A percentile compares a stretch with the other conserved stretches of the same genome.
Evolutionary conservation across 306 rosid species (phyloP).

Genomic region (Quercus rubra): DNA sequence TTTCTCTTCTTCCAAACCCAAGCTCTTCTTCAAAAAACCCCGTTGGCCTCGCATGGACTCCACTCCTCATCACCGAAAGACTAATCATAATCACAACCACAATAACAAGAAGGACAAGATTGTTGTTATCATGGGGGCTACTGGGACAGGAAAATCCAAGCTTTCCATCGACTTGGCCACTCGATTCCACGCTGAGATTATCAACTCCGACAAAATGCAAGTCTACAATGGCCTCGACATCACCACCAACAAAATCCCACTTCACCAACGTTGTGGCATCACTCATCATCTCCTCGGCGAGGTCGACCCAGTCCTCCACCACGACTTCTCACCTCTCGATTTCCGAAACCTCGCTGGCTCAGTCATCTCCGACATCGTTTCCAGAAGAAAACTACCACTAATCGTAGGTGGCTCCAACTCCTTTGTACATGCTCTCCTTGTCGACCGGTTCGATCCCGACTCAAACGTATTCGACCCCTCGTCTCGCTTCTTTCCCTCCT

Average conservation of each 20-base stretch:
- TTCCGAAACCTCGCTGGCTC: slow-evolving; percentile 48
- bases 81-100: no score
- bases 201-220: slow-evolving; percentile 92
- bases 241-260: slow-evolving; percentile 83
- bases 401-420: slow-evolving; percentile 90
- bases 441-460: slow-evolving; percentile 40
- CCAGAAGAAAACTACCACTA: slow-evolving; percentile 51
- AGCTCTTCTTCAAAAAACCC: no score
- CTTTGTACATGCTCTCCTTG: slow-evolving; percentile 63
- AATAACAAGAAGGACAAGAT: slow-evolving; percentile 58
- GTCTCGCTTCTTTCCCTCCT: slow-evolving; percentile 30
- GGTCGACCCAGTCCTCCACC: slow-evolving; percentile 24
- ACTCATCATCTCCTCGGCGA: slow-evolving; percentile 84
- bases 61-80: background rate
- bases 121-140: slow-evolving; percentile 72
- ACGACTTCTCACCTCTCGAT: slow-evolving; percentile 51
- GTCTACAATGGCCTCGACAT: slow-evolving; percentile 73
- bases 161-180: slow-evolving; percentile 82
- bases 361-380: slow-evolving; percentile 29
- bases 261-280: slow-evolving; percentile 45
- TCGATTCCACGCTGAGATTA: slow-evolving; percentile 59
- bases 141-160: slow-evolving; percentile 81
- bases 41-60: slow-evolving; percentile 51
- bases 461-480: slow-evolving; percentile 34
- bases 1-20: no score